Evolutionary conservation across 441 rosid genomes (phyloP).

Genomic region (Macaranga tanarius): DNA sequence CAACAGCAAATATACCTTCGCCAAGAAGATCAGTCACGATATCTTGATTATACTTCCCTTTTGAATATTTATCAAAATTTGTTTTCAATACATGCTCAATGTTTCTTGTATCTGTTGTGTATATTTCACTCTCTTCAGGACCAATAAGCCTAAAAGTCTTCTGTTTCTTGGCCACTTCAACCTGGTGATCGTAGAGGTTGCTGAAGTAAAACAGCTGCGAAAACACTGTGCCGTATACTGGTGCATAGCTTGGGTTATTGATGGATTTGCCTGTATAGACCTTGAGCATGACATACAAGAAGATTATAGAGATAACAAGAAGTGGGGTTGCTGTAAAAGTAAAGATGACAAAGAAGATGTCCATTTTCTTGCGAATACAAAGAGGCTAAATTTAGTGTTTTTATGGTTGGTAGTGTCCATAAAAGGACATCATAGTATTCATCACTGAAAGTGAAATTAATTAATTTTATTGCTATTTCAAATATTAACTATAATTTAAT

Average conservation of each 20-base stretch:
- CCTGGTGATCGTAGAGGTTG: conserved; percentile 54
- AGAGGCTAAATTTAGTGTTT: neutral
- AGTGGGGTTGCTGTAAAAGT: conserved; percentile 18
- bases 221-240: conserved; percentile 57
- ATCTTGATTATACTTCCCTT: conserved; percentile 39
- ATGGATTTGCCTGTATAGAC: conserved; percentile 51
- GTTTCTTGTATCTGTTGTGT: conserved; percentile 60
- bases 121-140: conserved; percentile 39
- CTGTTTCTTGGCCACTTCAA: conserved; percentile 37
- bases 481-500: no score
- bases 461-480: no score
- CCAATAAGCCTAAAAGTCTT: conserved; percentile 55
- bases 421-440: neutral
- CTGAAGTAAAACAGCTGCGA: conserved; percentile 43
- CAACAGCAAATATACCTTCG: conserved; percentile 64
- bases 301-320: conserved; percentile 22
- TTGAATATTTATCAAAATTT: conserved; percentile 44
- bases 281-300: conserved; percentile 30
- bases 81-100: conserved; percentile 63
- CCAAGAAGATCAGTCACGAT: conserved; percentile 53
- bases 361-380: conserved; percentile 27
- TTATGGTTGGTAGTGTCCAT: neutral
- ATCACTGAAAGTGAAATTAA: conserved; percentile 13
- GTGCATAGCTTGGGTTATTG: conserved; percentile 43
- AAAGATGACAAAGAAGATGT: conserved; percentile 27